Evolutionary conservation across 371 early-diverging fungal genomes (phyloP), one percentile per base, ranked within the genome.

Genomic region (Mucor indicus): DNA sequence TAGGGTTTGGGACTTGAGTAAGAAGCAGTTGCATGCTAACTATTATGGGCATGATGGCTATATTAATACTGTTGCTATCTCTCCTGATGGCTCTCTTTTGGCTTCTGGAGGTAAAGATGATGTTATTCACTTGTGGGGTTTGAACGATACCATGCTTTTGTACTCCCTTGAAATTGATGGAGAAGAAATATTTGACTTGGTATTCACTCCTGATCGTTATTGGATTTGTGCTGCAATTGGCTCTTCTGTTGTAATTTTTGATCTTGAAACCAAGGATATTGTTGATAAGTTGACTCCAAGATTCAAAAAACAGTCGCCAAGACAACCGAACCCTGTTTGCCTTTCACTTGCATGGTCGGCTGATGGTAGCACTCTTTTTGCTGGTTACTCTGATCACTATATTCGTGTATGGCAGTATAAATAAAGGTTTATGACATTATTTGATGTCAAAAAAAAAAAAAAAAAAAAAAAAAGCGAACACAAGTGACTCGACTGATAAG

Each of bases 81-180:
- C 98, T 31, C 99, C 99, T 67, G 99, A 99, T 83, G 99, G 99
- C 75, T 97, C 98, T 53, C 91, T 98, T 62, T 99, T 97, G 87
- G 99, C 98, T 64, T 94, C 98, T 66, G 98, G 96, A 69, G 98
- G 99, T 79, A 95, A 96, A 85, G 99, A 99, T 79, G 96, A 96
- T 66, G 83, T 92, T 78, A 90, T 92, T 69, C 95, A 96, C 93
- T 90, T 99, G 51, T 98, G 98, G 99, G 99, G 98, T 73, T 84
- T 99, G 60, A 98, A 98, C 85, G 98, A 97, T 64, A 91, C 91
- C 84, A 96, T 96, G 90, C 97, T 96, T 91, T 80, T 97, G 64
- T 98, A 98, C 93, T 92, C 96, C 55, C 85, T 98, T 60, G 96
- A 96, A n/a, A n/a, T n/a, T 69, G 95, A 94, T 69, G 92, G 88